phyloP scores from a whole-genome alignment of 2,329 filamentous ascomycete genomes.

The Colletotrichum filicis region DNA sequence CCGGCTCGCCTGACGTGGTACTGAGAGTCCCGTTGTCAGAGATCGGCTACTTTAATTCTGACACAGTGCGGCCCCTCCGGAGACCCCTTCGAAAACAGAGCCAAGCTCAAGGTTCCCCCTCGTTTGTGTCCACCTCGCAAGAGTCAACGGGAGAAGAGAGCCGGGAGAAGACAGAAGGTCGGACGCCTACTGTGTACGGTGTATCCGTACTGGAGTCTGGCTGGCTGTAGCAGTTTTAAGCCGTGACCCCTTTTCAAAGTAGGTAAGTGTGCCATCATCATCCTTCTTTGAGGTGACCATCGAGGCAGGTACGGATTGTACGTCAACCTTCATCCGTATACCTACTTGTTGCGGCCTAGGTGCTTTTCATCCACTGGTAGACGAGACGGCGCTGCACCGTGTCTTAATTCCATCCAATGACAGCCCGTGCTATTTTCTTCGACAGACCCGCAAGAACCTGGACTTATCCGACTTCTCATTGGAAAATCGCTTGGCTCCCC shows the following conservation, averaged over 20 bases:
- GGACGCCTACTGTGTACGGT: background rate
- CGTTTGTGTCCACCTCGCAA: background rate
- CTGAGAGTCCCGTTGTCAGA: slow-evolving; percentile 7
- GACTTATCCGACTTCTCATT: background rate
- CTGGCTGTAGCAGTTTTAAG: background rate
- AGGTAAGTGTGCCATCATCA: background rate
- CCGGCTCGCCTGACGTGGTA: slow-evolving; percentile 12
- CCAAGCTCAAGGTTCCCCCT: background rate
- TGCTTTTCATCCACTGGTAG: background rate
- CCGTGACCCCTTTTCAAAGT: background rate
- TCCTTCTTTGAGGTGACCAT: background rate
- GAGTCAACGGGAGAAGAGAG: background rate
- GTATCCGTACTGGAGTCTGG: too few relatives aligned
- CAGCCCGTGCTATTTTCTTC: background rate
- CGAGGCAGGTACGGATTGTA: too few relatives aligned
- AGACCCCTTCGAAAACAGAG: background rate
- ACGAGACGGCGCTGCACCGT: slow-evolving; percentile 3
- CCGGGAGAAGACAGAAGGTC: background rate
- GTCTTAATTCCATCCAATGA: background rate
- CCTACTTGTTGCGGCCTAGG: background rate
- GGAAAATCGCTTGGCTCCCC: background rate
- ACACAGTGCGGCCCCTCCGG: slow-evolving; percentile 18
- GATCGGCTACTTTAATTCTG: slow-evolving; percentile 23
- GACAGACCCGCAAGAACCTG: background rate
- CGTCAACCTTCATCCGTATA: too few relatives aligned